Conservation (phyloP, 169 alveolate genomes). For the Eimeria sp. region DNA sequence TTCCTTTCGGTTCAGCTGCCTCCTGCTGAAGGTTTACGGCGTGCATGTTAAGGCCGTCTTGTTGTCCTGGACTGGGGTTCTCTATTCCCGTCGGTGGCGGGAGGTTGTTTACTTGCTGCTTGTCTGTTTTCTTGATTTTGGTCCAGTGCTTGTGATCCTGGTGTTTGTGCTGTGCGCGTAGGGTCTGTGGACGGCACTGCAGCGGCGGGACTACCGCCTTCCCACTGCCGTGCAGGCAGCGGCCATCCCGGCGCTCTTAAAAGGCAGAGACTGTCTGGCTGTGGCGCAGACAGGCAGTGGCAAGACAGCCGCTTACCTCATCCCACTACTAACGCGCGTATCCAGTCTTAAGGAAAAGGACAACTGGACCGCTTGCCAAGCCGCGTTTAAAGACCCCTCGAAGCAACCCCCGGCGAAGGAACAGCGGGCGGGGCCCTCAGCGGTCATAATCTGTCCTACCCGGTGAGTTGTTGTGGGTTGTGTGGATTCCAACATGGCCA, state of each 20-base stretch:
- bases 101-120: background rate
- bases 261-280: constrained; percentile 95
- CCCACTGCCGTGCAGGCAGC: constrained; percentile 99
- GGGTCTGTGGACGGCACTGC: constrained; percentile 78
- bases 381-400: background rate
- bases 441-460: constrained; percentile 73
- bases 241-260: constrained; percentile 94
- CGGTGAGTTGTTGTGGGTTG: constrained; percentile 45
- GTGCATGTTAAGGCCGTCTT: background rate
- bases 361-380: constrained; percentile 47
- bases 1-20: background rate
- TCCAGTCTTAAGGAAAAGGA: constrained; percentile 94
- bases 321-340: constrained; percentile 98
- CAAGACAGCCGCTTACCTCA: constrained; percentile 98
- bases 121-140: background rate
- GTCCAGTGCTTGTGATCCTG: background rate
- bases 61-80: background rate
- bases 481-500: background rate
- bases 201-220: constrained; percentile 91
- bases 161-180: background rate
- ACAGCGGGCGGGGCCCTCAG: constrained; percentile 74
- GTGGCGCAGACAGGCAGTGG: constrained; percentile 99
- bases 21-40: background rate
- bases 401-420: constrained; percentile 20
- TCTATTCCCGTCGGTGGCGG: background rate